Base-by-base conservation (phyloP, 768 basidiomycete genomes). In the Collybiopsis confluens region DNA sequence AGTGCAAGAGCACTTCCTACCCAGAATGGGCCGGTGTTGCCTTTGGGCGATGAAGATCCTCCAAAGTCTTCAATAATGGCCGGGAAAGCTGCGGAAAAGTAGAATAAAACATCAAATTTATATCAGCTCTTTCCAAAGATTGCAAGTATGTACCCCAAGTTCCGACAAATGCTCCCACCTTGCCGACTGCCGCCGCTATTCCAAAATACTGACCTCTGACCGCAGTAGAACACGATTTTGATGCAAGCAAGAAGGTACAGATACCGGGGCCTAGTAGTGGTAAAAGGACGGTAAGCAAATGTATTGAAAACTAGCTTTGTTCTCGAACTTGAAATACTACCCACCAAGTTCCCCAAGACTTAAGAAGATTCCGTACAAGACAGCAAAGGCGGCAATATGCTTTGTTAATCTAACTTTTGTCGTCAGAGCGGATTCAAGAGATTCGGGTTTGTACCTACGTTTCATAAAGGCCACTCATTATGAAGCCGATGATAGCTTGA, bases 301-400 rank as follows among this genome's bases (percentile, higher is more conserved):
- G n/a, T n/a, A n/a, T n/a, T n/a, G n/a, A n/a, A n/a, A n/a, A n/a
- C n/a, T n/a, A n/a, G n/a, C n/a, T n/a, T n/a, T n/a, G n/a, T n/a
- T n/a, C n/a, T n/a, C n/a, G n/a, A n/a, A n/a, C n/a, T n/a, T n/a
- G n/a, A n/a, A n/a, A n/a, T n/a, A n/a, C n/a, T 5, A 33, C 30
- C 28, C 53, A 77, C 90, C 91, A 27, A 92, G 72, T 71, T 96
- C 94, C 42, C 94, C 95, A 52, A 93, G 86, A 62, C 82, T 85
- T 61, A 95, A 65, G 80, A 97, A 97, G 45, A 97, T 82, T 13
- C 94, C 95, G 61, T 97, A 96, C 6, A 97, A 72, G 30, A 95
- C 86, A 26, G 89, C 86, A 57, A 91, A 93, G 5, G 75, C 90
- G n/a, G 69, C 89, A 48, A 92, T 76, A 56, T 90, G 75, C 3